Conservation (phyloP, 2,329 filamentous ascomycete genomes). For the Bipolaris gigantea region DNA sequence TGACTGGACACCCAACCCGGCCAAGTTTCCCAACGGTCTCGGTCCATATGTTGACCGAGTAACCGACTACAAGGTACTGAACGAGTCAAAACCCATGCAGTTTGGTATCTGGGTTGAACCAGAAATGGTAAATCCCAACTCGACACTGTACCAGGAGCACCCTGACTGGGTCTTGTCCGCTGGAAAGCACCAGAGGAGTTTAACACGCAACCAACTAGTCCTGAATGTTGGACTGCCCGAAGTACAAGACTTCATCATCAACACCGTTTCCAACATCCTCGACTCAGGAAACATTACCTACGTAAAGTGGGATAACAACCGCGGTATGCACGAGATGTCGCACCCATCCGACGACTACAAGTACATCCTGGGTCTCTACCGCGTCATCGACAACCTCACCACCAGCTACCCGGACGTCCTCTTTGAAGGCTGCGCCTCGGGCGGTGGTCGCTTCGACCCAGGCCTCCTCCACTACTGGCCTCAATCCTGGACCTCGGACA, state of each 20-base stretch:
- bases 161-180: conserved; percentile 66
- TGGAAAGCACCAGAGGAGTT: conserved; percentile 58
- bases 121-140: conserved; percentile 68
- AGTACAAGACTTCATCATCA: conserved; percentile 65
- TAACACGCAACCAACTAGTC: conserved; percentile 62
- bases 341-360: conserved; percentile 58
- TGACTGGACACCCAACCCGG: conserved; percentile 64
- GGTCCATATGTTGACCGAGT: conserved; percentile 55
- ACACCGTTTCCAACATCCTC: conserved; percentile 58
- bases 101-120: conserved; percentile 71
- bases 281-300: conserved; percentile 59
- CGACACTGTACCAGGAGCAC: conserved; percentile 62
- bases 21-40: conserved; percentile 62
- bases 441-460: conserved; percentile 66
- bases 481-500: conserved; percentile 67
- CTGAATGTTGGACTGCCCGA: conserved; percentile 63
- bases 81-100: conserved; percentile 53
- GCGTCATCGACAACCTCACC: conserved; percentile 62
- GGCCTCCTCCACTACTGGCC: conserved; percentile 67
- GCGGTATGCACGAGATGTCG: conserved; percentile 63
- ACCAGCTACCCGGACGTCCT: conserved; percentile 63
- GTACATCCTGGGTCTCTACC: conserved; percentile 67
- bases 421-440: conserved; percentile 68
- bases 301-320: conserved; percentile 71
- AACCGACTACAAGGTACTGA: conserved; percentile 53